These are phyloP conservation scores for Yamadazyma ubonensis DNA, from an alignment of 805 yeast species.

Conservation along the genomic window DNA sequence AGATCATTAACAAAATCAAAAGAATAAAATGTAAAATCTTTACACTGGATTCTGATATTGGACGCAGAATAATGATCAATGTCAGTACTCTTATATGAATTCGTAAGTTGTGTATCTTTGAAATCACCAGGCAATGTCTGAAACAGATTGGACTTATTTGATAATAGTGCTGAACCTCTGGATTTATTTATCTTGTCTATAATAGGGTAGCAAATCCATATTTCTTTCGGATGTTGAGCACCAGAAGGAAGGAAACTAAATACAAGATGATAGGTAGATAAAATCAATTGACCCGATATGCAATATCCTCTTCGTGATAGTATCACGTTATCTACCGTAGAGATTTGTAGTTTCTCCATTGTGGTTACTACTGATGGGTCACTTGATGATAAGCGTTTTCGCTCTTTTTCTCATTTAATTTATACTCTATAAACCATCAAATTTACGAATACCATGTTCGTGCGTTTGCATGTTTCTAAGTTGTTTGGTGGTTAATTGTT, in stretches of 20 bases:
- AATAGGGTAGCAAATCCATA: conserved; percentile 91
- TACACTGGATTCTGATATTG: conserved; percentile 69
- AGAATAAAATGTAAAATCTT: conserved; percentile 81
- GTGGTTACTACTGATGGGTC: neutral
- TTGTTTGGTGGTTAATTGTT: conserved; percentile 43
- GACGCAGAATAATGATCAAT: conserved; percentile 44
- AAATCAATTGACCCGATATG: conserved; percentile 35
- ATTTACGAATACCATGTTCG: conserved; percentile 63
- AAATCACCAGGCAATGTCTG: neutral
- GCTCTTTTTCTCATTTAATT: conserved; percentile 1
- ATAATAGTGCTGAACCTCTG: conserved; percentile 51
- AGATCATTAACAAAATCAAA: conserved; percentile 64
- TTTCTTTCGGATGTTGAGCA: conserved; percentile 42
- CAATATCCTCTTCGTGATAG: conserved; percentile 39
- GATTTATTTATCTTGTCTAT: conserved; percentile 59
- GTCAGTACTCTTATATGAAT: conserved; percentile 14
- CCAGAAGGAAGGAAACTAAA: conserved; percentile 32
- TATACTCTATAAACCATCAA: conserved; percentile 53
- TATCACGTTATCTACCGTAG: conserved; percentile 38
- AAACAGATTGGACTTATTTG: conserved; percentile 14
- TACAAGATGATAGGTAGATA: conserved; percentile 39
- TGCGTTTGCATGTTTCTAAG: conserved; percentile 48
- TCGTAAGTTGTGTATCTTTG: conserved; percentile 10
- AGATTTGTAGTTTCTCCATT: conserved; percentile 29
- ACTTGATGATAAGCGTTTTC: conserved; percentile 2